Evolutionary conservation across 1,139 yeast genomes (phyloP).

Genomic region (Candida pseudoviswanathii): DNA sequence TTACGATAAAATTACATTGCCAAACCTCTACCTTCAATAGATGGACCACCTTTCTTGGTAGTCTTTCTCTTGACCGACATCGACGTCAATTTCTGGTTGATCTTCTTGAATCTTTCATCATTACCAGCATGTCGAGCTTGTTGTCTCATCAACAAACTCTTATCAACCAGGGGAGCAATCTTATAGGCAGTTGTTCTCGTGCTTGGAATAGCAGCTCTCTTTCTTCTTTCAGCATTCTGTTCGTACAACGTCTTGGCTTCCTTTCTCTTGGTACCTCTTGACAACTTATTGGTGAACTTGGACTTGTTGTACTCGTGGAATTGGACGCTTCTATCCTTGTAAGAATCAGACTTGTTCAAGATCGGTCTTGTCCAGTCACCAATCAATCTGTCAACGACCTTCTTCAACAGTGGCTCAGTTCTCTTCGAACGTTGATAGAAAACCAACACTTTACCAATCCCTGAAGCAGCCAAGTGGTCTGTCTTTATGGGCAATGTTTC

Average conservation of each 20-base stretch:
- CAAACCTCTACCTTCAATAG: slow-evolving; percentile 76
- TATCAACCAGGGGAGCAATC: slow-evolving; percentile 81
- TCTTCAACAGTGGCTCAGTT: slow-evolving; percentile 83
- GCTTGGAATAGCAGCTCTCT: slow-evolving; percentile 92
- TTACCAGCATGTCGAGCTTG: slow-evolving; percentile 51
- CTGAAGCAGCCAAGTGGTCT: slow-evolving; percentile 91
- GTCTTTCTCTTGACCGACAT: slow-evolving; percentile 51
- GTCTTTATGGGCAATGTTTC: slow-evolving; percentile 88
- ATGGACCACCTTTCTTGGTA: slow-evolving; percentile 67
- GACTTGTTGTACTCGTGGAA: slow-evolving; percentile 71
- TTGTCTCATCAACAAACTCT: slow-evolving; percentile 42
- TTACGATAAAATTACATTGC: slow-evolving; percentile 45
- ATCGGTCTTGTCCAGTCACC: slow-evolving; percentile 99
- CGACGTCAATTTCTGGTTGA: slow-evolving; percentile 55
- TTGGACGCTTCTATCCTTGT: slow-evolving; percentile 81
- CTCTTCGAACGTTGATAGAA: slow-evolving; percentile 90
- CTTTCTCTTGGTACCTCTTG: slow-evolving; percentile 35
- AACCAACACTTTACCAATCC: slow-evolving; percentile 91
- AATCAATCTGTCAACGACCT: slow-evolving; percentile 85
- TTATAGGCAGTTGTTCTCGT: slow-evolving; percentile 88
- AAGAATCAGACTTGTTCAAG: slow-evolving; percentile 92
- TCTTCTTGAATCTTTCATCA: slow-evolving; percentile 79
- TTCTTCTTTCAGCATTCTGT: slow-evolving; percentile 88
- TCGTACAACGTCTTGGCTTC: slow-evolving; percentile 70
- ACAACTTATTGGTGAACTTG: slow-evolving; percentile 50